Evolutionary conservation across 805 yeast genomes (phyloP).

Genomic region (Ogataea methanolica): DNA sequence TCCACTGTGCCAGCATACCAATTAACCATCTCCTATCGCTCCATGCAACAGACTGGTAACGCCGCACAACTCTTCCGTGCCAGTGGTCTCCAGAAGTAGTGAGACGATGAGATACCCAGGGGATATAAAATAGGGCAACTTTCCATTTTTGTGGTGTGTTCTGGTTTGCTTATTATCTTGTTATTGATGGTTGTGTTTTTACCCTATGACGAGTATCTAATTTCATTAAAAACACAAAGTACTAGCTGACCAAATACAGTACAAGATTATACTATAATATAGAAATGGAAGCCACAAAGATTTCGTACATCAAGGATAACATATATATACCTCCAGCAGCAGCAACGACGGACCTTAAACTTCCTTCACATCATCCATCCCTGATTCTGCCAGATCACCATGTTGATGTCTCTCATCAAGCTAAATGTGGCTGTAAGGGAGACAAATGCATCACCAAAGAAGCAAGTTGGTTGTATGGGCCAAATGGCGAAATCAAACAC

Average conservation of each 20-base stretch:
- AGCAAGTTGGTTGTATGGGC: conserved; percentile 33
- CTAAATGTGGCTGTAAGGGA: conserved; percentile 33
- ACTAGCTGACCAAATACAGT: background rate
- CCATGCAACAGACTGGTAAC: no score
- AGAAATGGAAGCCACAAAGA: conserved; percentile 29
- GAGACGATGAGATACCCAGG: no score
- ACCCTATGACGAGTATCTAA: no score
- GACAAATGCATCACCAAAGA: conserved; percentile 29
- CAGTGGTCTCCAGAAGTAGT: no score
- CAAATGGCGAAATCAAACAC: conserved; percentile 30
- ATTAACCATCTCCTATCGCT: no score
- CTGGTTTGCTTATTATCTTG: no score
- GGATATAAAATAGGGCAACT: no score
- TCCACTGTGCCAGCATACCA: no score
- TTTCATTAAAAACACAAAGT: background rate
- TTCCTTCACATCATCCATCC: conserved; percentile 33
- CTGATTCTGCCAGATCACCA: conserved; percentile 30
- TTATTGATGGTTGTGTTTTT: no score
- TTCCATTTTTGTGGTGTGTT: no score
- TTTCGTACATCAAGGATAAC: conserved; percentile 26
- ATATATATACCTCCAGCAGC: conserved; percentile 30
- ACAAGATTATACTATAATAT: background rate
- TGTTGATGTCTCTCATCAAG: conserved; percentile 21
- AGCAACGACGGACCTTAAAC: conserved; percentile 16
- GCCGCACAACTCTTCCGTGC: no score